Conservation (phyloP, 352 stramenopile genomes). For the Phytophthora idaei region DNA sequence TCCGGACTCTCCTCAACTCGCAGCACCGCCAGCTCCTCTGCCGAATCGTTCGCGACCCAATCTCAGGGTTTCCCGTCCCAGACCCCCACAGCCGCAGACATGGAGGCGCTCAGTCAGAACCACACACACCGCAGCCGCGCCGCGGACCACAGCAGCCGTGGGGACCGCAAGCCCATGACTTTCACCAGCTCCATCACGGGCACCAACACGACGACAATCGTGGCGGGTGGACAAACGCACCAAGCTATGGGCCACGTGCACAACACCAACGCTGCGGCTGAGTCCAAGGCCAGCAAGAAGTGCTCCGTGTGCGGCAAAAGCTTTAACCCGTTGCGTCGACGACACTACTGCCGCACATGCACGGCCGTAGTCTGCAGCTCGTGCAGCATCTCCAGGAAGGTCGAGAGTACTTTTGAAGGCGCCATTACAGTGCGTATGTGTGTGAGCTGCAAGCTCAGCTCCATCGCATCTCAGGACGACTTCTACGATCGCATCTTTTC, state of each 20-base stretch:
- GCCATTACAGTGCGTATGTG: conserved; percentile 75
- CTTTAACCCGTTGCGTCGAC: conserved; percentile 81
- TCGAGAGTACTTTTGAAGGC: conserved; percentile 57
- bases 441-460: conserved; percentile 82
- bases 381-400: conserved; percentile 80
- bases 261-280: conserved; percentile 17
- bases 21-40: conserved; percentile 38
- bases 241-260: conserved; percentile 11
- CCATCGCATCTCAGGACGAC: conserved; percentile 68
- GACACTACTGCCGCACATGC: conserved; percentile 80
- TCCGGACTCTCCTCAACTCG: conserved; percentile 28
- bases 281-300: conserved; percentile 53
- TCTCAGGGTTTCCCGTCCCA: conserved; percentile 3
- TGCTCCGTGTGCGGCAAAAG: conserved; percentile 83
- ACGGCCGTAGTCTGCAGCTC: conserved; percentile 75
- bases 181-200: conserved; percentile 43
- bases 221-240: conserved; percentile 25
- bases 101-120: conserved; percentile 35
- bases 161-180: conserved; percentile 38
- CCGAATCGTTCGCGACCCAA: conserved; percentile 23
- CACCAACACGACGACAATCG: conserved; percentile 39
- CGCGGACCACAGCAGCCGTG: conserved; percentile 28
- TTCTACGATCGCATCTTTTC: conserved; percentile 87
- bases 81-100: conserved; percentile 14
- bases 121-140: conserved; percentile 27